These are phyloP conservation scores for Mycosphaerella sp. DNA, from an alignment of 2,329 filamentous ascomycete species.

Conservation along the genomic window DNA sequence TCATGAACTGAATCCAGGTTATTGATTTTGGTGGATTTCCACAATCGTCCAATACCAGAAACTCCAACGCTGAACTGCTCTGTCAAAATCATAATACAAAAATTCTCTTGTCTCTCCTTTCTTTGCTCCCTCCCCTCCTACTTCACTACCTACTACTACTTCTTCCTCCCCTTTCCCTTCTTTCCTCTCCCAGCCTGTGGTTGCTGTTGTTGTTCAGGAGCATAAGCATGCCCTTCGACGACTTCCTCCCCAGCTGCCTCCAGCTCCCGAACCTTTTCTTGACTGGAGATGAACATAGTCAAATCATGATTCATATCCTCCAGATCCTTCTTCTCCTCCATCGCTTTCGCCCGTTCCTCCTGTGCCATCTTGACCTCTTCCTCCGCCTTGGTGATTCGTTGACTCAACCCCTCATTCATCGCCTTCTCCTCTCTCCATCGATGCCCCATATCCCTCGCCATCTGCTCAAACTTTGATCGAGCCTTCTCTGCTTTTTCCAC, in stretches of 20 bases:
- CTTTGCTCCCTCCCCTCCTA: too few relatives aligned
- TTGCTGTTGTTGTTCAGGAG: constrained; percentile 1
- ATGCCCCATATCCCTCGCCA: constrained; percentile 69
- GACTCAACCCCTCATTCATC: constrained; percentile 72
- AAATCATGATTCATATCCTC: constrained; percentile 83
- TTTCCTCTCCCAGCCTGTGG: constrained; percentile 32
- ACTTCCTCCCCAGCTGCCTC: constrained; percentile 59
- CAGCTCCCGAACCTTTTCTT: constrained; percentile 70
- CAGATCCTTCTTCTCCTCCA: constrained; percentile 60
- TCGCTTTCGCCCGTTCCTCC: constrained; percentile 37
- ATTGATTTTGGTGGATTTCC: too few relatives aligned
- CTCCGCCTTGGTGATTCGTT: constrained; percentile 66
- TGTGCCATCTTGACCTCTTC: constrained; percentile 53
- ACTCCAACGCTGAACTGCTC: too few relatives aligned
- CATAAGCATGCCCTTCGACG: constrained; percentile 53
- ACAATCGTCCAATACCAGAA: too few relatives aligned
- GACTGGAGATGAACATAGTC: constrained; percentile 77
- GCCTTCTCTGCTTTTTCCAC: constrained; percentile 61
- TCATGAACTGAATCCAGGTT: too few relatives aligned
- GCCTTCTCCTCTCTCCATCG: constrained; percentile 81
- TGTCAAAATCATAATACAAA: too few relatives aligned
- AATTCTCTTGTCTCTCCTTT: too few relatives aligned
- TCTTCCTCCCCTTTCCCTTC: constrained; percentile 40
- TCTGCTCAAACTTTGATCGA: constrained; percentile 63
- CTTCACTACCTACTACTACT: constrained; percentile 7